phyloP scores from a whole-genome alignment of 169 alveolate species.

The Hepatocystis sp. region DNA sequence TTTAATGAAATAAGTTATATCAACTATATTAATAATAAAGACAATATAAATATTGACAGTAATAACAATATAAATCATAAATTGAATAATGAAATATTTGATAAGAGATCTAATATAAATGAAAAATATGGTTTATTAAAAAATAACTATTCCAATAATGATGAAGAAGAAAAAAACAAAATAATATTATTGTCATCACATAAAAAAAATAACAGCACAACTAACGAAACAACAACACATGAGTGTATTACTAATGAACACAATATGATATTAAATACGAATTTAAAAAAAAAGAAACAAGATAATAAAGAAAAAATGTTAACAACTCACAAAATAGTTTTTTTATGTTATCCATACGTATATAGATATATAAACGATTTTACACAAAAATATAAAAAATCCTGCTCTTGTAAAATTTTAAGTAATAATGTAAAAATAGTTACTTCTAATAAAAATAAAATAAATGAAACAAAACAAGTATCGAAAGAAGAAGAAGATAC shows the following conservation, averaged over 20 bases:
- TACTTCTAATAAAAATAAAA: slow-evolving; percentile 40
- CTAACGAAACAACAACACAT: slow-evolving; percentile 5
- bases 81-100: no score
- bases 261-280: slow-evolving; percentile 16
- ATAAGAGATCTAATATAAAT: no score
- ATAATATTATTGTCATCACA: not conserved
- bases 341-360: slow-evolving; percentile 68
- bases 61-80: no score
- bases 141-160: not conserved
- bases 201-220: not conserved
- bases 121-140: slow-evolving; percentile 9
- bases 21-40: no score
- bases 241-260: slow-evolving; percentile 12
- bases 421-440: slow-evolving; percentile 70
- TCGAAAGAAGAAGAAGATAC: not conserved
- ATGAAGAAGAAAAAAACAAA: slow-evolving; percentile 5
- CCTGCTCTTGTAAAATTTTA: slow-evolving; percentile 59
- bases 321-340: slow-evolving; percentile 51
- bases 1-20: no score
- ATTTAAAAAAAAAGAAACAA: slow-evolving; percentile 33
- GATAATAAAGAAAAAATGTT: slow-evolving; percentile 14
- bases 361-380: slow-evolving; percentile 65
- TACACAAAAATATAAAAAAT: slow-evolving; percentile 44
- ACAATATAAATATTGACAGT: no score
- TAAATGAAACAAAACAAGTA: not conserved